These are phyloP conservation scores for Actinomortierella wolfii DNA, from an alignment of 371 early-diverging fungal species.

Conservation along the genomic window DNA sequence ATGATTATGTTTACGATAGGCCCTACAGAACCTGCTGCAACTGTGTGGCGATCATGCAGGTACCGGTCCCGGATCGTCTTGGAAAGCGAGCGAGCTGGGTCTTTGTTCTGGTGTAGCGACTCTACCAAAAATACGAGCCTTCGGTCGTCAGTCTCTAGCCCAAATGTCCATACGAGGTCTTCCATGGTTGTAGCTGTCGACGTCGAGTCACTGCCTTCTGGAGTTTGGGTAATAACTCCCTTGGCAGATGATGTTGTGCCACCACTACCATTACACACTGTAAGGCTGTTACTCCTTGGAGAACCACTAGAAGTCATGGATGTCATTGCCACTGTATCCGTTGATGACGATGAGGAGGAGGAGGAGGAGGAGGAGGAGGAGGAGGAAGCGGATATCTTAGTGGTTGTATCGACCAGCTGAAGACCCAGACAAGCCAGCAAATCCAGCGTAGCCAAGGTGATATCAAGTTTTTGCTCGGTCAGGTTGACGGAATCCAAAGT, in stretches of 20 bases:
- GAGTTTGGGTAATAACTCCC: neutral
- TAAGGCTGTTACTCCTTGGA: neutral
- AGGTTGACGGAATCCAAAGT: conserved; percentile 39
- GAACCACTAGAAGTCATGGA: neutral
- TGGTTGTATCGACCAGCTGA: conserved; percentile 7
- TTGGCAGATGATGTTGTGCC: conserved; percentile 8
- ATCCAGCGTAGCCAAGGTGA: conserved; percentile 29
- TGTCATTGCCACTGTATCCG: neutral
- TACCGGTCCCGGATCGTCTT: conserved; percentile 15
- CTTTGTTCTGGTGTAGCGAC: conserved; percentile 17
- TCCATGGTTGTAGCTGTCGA: conserved; percentile 1
- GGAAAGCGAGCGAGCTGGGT: conserved; percentile 15
- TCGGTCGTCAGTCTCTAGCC: conserved; percentile 28
- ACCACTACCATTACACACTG: neutral
- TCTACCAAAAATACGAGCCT: conserved; percentile 27
- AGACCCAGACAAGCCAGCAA: conserved; percentile 24
- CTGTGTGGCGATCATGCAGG: conserved; percentile 28
- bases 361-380: neutral
- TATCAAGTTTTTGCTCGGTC: conserved; percentile 41
- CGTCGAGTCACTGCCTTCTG: neutral
- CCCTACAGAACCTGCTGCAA: conserved; percentile 34
- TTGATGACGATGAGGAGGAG: neutral
- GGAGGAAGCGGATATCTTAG: neutral
- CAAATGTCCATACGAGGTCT: conserved; percentile 38
- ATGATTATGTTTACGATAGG: too few species aligned